Evolutionary conservation across 2,329 filamentous ascomycete genomes (phyloP).

Genomic region (Zasmidium citrigriseum): DNA sequence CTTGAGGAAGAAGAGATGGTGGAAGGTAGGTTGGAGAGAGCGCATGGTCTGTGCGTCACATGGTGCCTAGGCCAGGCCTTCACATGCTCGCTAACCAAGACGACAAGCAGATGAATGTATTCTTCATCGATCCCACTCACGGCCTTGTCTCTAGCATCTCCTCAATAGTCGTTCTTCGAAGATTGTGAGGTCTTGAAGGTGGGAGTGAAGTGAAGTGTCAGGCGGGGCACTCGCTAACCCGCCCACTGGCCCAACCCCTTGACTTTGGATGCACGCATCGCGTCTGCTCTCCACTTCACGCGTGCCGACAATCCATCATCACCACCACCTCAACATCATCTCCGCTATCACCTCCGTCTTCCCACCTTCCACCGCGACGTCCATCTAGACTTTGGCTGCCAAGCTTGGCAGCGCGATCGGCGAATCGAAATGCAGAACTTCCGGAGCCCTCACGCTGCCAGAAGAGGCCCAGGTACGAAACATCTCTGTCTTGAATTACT

Average conservation of each 20-base stretch:
- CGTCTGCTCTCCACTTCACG: not conserved
- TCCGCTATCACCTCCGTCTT: not conserved
- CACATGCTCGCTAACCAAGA: not conserved
- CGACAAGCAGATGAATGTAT: too few species aligned
- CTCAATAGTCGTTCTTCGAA: not conserved
- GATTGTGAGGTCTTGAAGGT: not conserved
- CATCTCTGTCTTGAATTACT: not conserved
- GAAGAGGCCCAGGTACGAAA: conserved; percentile 5
- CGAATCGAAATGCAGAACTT: conserved; percentile 7
- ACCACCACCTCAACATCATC: not conserved
- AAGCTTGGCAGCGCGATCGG: conserved; percentile 3
- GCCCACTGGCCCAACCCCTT: not conserved
- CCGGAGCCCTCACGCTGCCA: conserved; percentile 1
- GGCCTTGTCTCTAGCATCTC: too few species aligned
- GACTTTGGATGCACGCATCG: not conserved
- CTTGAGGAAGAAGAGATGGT: too few species aligned
- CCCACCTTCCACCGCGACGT: not conserved
- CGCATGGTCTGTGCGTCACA: not conserved
- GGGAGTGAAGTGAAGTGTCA: not conserved
- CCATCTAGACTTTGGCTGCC: not conserved
- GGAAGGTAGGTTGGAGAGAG: too few species aligned
- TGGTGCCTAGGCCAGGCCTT: not conserved
- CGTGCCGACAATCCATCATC: not conserved
- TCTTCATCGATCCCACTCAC: too few species aligned
- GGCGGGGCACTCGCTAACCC: not conserved